Evolutionary conservation across 2,329 filamentous ascomycete genomes (phyloP).

Genomic region (Geosmithia morbida): DNA sequence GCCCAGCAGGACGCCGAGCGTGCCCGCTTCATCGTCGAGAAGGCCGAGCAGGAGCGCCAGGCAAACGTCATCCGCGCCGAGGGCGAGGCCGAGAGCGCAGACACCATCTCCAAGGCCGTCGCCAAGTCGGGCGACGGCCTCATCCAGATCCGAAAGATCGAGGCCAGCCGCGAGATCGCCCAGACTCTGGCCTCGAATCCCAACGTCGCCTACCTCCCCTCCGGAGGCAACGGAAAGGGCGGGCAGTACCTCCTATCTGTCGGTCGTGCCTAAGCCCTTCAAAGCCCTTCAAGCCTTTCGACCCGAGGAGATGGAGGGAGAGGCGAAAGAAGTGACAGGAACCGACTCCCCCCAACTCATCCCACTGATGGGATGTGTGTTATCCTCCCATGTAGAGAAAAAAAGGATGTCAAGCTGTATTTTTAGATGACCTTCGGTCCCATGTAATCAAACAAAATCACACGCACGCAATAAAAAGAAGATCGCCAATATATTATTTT

Average conservation of each 20-base stretch:
- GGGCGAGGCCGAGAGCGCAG: conserved; percentile 92
- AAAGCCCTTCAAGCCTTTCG: too few relatives aligned
- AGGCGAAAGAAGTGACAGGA: background rate
- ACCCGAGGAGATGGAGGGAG: background rate
- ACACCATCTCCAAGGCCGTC: conserved; percentile 88
- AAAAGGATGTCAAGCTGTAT: background rate
- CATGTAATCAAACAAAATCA: background rate
- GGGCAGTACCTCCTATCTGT: conserved; percentile 40
- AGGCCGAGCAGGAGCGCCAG: conserved; percentile 96
- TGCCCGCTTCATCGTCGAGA: conserved; percentile 95
- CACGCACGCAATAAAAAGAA: too few relatives aligned
- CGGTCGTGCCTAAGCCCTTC: conserved; percentile 23
- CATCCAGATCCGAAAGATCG: conserved; percentile 92
- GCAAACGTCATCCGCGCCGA: conserved; percentile 97
- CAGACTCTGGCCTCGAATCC: conserved; percentile 79
- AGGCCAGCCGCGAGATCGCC: conserved; percentile 92
- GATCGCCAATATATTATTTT: too few relatives aligned
- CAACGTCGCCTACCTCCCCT: conserved; percentile 86
- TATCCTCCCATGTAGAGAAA: background rate
- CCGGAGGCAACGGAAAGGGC: conserved; percentile 47
- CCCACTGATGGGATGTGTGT: background rate
- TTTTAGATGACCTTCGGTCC: background rate
- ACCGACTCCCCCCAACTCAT: background rate
- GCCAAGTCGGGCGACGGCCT: conserved; percentile 86
- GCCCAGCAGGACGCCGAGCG: conserved; percentile 97